Conservation (phyloP, 179 eudicot genomes). For the Sideroxylon spinosum region DNA sequence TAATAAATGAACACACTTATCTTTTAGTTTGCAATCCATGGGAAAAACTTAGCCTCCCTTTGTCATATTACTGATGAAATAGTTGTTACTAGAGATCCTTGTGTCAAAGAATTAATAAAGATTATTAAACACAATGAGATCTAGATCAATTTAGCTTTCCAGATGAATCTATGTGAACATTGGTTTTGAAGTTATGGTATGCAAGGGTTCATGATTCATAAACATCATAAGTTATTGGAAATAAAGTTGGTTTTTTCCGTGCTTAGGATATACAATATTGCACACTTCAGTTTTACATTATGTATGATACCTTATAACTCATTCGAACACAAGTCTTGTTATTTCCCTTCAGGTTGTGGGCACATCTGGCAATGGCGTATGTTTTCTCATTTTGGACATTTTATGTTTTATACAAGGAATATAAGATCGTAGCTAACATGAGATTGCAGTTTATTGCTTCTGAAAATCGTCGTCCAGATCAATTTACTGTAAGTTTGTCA, state of each 20-base stretch:
- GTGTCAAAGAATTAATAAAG: background rate
- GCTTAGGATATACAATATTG: background rate
- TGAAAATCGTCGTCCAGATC: constrained; percentile 75
- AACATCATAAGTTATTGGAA: background rate
- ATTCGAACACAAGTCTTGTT: background rate
- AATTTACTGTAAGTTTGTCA: constrained; percentile 70
- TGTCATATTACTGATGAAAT: background rate
- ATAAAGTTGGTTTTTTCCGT: background rate
- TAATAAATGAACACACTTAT: background rate
- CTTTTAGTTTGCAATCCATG: background rate
- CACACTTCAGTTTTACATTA: background rate
- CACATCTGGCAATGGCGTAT: constrained; percentile 72
- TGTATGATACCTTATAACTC: background rate
- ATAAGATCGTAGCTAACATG: constrained; percentile 59
- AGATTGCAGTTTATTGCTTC: constrained; percentile 72
- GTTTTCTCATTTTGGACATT: constrained; percentile 76
- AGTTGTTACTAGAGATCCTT: background rate
- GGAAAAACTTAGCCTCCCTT: background rate
- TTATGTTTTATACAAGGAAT: constrained; percentile 68
- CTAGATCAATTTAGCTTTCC: background rate
- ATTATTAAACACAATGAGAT: background rate
- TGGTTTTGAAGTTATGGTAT: background rate
- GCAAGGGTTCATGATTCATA: background rate
- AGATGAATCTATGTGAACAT: background rate
- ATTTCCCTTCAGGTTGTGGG: constrained; percentile 59